These are phyloP conservation scores for Amaranthus cruentus DNA, from an alignment of 148 eudicot genomes.

Conservation along the genomic window DNA sequence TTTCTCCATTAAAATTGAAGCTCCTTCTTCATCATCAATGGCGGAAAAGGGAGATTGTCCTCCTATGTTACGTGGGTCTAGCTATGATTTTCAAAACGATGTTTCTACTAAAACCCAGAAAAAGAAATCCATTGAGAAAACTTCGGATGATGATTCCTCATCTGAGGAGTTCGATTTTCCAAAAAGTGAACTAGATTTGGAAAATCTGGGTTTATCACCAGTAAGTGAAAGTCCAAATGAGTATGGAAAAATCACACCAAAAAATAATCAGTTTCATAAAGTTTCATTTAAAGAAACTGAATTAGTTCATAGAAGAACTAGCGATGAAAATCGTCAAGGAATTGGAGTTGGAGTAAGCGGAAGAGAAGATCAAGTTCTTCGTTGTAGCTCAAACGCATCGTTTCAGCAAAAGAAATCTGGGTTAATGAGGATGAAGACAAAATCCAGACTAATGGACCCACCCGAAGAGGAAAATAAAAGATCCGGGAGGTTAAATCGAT, in stretches of 20 bases:
- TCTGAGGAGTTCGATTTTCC: slow-evolving; percentile 34
- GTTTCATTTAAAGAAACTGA: slow-evolving; percentile 49
- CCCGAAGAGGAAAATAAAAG: slow-evolving; percentile 37
- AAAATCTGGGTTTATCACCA: slow-evolving; percentile 30
- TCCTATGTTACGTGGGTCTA: slow-evolving; percentile 43
- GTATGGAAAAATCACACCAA: slow-evolving; percentile 26
- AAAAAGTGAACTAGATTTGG: slow-evolving; percentile 25
- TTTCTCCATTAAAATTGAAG: slow-evolving; percentile 29
- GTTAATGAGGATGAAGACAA: slow-evolving; percentile 47
- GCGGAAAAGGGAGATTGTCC: neutral
- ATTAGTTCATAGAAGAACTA: slow-evolving; percentile 15
- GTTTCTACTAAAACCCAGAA: neutral
- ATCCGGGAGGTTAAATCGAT: slow-evolving; percentile 37
- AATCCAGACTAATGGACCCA: slow-evolving; percentile 78
- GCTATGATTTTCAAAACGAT: slow-evolving; percentile 59
- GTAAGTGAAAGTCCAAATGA: slow-evolving; percentile 44
- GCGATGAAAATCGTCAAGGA: slow-evolving; percentile 16
- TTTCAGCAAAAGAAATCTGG: slow-evolving; percentile 38
- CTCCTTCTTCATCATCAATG: neutral
- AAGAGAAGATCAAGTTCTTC: slow-evolving; percentile 46
- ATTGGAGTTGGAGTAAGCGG: slow-evolving; percentile 13
- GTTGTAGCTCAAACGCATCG: slow-evolving; percentile 54
- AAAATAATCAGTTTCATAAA: slow-evolving; percentile 19
- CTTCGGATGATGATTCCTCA: slow-evolving; percentile 8
- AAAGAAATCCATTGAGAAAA: neutral